Base-by-base conservation (phyloP, 164 flowering plant species). In the Magnolia sinica region DNA sequence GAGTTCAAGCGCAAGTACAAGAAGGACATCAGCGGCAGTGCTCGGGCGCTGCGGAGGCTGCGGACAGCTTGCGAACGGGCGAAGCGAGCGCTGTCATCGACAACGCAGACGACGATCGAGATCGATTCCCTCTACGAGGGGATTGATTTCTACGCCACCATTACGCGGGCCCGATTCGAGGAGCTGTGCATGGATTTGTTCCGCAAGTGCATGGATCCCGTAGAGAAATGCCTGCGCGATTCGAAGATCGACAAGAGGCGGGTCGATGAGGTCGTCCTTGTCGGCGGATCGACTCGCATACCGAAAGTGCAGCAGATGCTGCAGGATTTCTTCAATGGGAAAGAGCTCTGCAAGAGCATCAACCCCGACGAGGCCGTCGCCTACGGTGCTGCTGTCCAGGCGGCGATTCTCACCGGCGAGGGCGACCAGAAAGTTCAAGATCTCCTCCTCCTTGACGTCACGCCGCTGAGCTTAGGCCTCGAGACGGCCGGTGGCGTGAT, bases 281-380 rank as follows among this genome's bases (percentile, higher is more conserved):
- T 89, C 20, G 91, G 91, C 75, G 91, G 91, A 0, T 89, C 91
- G 4, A 89, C 92, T 23, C 82, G 92, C 45, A 89, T 90, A 73
- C 93, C 93, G 68, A 90, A 88, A 83, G 91, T 90, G 1, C 91
- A 90, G 83, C 90, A 86, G 73, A 76, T 89, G 22, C 59, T 90
- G 74, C 93, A 87, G 68, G 93, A 90, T 68, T 90, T 90, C 84
- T 90, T 89, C 81, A 88, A 90, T 66, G 93, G 93, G 45, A 90
- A 90, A 81, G 92, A 89, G 82, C 87, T 89, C 18, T 89, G 91
- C 88, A 88, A 88, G 79, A 86, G 87, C 81, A 88, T 90, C 81
- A 90, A 90, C 81, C 93, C 93, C 4, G 95, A 91, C 71, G 95
- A 91, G 84, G 92, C 92, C n/a, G 90, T 91, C n/a, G 92, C 91